Evolutionary conservation across 2,329 filamentous ascomycete genomes (phyloP).

Genomic region (Fusarium tanahbumbuense): DNA sequence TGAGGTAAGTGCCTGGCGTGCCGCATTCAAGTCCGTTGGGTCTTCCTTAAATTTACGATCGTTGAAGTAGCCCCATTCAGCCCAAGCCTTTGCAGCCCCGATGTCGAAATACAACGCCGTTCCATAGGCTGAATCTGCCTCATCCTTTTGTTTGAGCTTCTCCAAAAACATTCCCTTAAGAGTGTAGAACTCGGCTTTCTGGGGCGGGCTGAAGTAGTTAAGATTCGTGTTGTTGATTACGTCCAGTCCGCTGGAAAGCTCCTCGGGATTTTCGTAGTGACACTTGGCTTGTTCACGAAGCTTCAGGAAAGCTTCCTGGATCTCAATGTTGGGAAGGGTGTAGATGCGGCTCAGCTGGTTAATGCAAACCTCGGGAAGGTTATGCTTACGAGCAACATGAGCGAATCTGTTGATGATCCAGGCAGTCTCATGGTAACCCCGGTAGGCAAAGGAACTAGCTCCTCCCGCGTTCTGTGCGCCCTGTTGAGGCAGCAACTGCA

Average conservation of each 20-base stretch:
- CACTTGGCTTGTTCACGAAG: constrained; percentile 98
- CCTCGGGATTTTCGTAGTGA: constrained; percentile 94
- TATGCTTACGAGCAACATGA: constrained; percentile 96
- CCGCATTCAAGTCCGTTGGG: constrained; percentile 81
- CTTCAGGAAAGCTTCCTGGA: constrained; percentile 98
- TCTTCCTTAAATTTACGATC: constrained; percentile 96
- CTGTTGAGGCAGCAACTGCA: constrained; percentile 83
- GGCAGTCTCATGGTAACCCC: constrained; percentile 97
- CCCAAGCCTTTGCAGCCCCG: constrained; percentile 95
- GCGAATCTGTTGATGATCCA: constrained; percentile 99
- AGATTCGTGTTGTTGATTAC: constrained; percentile 99
- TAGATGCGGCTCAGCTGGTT: constrained; percentile 97
- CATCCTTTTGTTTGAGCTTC: constrained; percentile 88
- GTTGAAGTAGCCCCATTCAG: constrained; percentile 99
- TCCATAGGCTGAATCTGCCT: constrained; percentile 93
- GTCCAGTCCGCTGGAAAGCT: constrained; percentile 91
- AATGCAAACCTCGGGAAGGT: constrained; percentile 96
- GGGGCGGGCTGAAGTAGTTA: constrained; percentile 94
- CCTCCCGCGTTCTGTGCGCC: constrained; percentile 81
- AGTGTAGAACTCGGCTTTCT: constrained; percentile 99
- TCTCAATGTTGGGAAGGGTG: constrained; percentile 98
- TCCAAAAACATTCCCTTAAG: constrained; percentile 99
- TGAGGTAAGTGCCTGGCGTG: constrained; percentile 92
- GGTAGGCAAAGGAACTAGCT: constrained; percentile 89
- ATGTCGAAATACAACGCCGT: constrained; percentile 97